Percentiles rank a stretch among this genome's conserved stretches.
Conservation (phyloP, 768 basidiomycete species). For the Macrocybe gigantea region DNA sequence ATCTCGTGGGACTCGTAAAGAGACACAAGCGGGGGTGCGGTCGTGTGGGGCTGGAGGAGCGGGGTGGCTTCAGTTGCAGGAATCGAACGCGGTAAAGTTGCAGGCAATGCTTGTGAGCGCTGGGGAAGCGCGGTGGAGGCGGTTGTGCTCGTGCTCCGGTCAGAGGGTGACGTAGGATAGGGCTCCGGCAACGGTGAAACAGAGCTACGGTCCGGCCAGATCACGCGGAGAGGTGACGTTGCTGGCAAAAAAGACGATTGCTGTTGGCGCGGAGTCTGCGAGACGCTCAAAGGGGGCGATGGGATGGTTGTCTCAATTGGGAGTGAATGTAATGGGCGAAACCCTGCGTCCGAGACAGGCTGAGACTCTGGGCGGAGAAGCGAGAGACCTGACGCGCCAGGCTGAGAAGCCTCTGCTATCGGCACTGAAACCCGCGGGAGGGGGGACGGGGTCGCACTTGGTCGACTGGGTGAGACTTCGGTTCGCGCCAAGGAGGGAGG, state of each 20-base stretch:
- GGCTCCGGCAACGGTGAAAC: neutral
- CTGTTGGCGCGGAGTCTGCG: conserved; percentile 1
- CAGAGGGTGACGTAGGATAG: conserved; percentile 10
- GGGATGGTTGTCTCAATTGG: no score
- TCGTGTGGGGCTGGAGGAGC: neutral
- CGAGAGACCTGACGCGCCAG: conserved; percentile 27
- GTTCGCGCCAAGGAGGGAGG: conserved; percentile 5
- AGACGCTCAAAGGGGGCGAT: no score
- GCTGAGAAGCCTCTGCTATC: conserved; percentile 14
- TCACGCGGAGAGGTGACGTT: conserved; percentile 5
- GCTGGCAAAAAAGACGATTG: conserved; percentile 1
- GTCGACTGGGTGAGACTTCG: no score
- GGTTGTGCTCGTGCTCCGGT: conserved; percentile 1
- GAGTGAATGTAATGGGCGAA: no score
- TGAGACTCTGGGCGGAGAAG: conserved; percentile 18
- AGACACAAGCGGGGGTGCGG: no score
- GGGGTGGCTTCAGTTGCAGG: conserved; percentile 2
- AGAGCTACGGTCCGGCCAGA: conserved; percentile 2
- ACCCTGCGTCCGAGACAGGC: no score
- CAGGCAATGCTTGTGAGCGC: neutral
- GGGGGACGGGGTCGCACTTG: no score
- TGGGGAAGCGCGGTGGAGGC: no score
- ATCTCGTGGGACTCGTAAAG: no score
- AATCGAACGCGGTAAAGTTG: conserved; percentile 2
- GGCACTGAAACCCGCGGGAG: conserved; percentile 7